Evolutionary conservation across 1,139 yeast genomes (phyloP).

Genomic region (Taphrina populina): DNA sequence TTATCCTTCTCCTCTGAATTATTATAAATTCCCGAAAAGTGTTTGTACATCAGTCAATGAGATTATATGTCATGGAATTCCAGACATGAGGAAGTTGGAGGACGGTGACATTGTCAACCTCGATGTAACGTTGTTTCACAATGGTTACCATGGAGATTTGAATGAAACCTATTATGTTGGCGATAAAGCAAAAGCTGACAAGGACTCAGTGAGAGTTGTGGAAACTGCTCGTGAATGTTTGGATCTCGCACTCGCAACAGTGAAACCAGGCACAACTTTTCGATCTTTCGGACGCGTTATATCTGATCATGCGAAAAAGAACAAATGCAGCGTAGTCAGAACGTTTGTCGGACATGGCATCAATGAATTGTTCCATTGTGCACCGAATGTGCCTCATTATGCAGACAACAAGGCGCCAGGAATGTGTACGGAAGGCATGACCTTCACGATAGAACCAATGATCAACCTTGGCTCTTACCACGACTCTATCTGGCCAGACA

Average conservation of each 20-base stretch:
- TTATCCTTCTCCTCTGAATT: conserved; percentile 94
- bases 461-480: conserved; percentile 79
- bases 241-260: conserved; percentile 74
- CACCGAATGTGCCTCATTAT: conserved; percentile 91
- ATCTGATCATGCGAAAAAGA: conserved; percentile 78
- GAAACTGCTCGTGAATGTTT: conserved; percentile 92
- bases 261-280: conserved; percentile 90
- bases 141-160: conserved; percentile 90
- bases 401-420: conserved; percentile 93
- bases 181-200: conserved; percentile 71
- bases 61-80: conserved; percentile 95
- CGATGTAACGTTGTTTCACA: conserved; percentile 79
- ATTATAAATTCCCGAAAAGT: conserved; percentile 89
- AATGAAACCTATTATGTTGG: conserved; percentile 98
- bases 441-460: conserved; percentile 98
- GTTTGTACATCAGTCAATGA: conserved; percentile 90
- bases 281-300: conserved; percentile 85
- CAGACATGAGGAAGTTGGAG: conserved; percentile 77
- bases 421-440: conserved; percentile 92
- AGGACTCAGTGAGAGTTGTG: conserved; percentile 79
- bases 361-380: conserved; percentile 81
- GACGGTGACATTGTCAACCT: conserved; percentile 95
- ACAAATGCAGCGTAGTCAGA: conserved; percentile 81
- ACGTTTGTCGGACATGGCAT: conserved; percentile 95
- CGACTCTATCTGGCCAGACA: conserved; percentile 93